Evolutionary conservation across 768 basidiomycete species (phyloP).

Genomic region (Psilocybe sp.): DNA sequence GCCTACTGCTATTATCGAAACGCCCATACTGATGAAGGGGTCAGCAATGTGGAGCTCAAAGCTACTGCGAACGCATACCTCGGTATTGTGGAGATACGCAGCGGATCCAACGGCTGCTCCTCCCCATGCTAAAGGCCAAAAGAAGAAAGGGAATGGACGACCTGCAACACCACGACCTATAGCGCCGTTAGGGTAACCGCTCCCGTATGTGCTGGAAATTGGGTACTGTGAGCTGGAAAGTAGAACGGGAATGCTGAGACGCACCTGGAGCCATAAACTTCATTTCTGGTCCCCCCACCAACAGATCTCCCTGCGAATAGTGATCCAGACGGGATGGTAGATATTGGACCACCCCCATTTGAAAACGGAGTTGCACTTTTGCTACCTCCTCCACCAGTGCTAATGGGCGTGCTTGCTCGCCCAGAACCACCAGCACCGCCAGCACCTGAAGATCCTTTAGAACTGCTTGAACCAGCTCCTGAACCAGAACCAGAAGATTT

Average conservation of each 20-base stretch:
- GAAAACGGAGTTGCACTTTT: conserved; percentile 24
- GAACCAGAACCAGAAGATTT: conserved; percentile 6
- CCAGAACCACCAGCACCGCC: conserved; percentile 14
- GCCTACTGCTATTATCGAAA: conserved; percentile 41
- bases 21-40: conserved; percentile 22
- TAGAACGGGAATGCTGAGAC: conserved; percentile 10
- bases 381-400: conserved; percentile 10
- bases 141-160: conserved; percentile 60
- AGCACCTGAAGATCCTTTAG: neutral
- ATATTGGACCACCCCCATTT: conserved; percentile 25
- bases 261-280: conserved; percentile 44
- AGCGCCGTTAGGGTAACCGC: conserved; percentile 54
- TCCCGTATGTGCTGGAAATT: conserved; percentile 48
- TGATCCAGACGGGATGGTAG: conserved; percentile 41
- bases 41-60: neutral
- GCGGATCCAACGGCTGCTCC: conserved; percentile 21
- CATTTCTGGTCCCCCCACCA: conserved; percentile 50
- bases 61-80: conserved; percentile 9
- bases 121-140: conserved; percentile 61
- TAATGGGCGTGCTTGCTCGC: conserved; percentile 14
- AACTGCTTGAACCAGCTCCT: conserved; percentile 8
- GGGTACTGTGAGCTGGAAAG: conserved; percentile 6
- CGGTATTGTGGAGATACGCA: conserved; percentile 27
- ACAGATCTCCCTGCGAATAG: conserved; percentile 42
- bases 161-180: conserved; percentile 41